phyloP scores from a whole-genome alignment of 495 filamentous ascomycete species.

The Talaromyces proteolyticus region DNA sequence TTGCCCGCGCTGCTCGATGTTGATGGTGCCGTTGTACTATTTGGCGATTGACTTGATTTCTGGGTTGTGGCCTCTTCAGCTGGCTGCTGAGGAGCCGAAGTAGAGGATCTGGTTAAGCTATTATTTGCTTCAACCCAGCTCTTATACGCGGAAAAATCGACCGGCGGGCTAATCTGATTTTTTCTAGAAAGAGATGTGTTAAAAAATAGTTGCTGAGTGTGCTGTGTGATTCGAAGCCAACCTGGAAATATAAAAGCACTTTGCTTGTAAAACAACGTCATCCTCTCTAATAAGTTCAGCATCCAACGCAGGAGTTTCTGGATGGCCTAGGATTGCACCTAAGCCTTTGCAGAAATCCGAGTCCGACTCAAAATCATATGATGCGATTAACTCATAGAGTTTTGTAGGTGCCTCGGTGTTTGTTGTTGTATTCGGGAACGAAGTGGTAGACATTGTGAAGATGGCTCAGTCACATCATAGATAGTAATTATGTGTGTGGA shows the following conservation, averaged over 20 bases:
- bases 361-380: constrained; percentile 37
- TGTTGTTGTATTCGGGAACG: no score
- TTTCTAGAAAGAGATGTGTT: not conserved
- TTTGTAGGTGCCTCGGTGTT: constrained; percentile 2
- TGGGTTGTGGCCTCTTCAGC: not conserved
- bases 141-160: constrained; percentile 37
- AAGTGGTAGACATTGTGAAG: not conserved
- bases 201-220: no score
- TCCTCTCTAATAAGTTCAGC: constrained; percentile 33
- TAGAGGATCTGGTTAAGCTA: no score
- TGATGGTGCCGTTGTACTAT: not conserved
- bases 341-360: constrained; percentile 44
- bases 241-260: constrained; percentile 50
- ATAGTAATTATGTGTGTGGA: no score
- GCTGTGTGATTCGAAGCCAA: no score
- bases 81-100: not conserved
- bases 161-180: not conserved
- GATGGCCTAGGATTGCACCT: constrained; percentile 40
- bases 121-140: constrained; percentile 26
- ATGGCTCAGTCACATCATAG: not conserved
- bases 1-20: constrained; percentile 8
- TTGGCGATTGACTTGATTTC: not conserved
- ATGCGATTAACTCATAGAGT: constrained; percentile 21
- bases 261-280: constrained; percentile 42
- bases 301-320: constrained; percentile 30